phyloP scores from a whole-genome alignment of 192 early-diverging fungal species.

The Thamnidium elegans region DNA sequence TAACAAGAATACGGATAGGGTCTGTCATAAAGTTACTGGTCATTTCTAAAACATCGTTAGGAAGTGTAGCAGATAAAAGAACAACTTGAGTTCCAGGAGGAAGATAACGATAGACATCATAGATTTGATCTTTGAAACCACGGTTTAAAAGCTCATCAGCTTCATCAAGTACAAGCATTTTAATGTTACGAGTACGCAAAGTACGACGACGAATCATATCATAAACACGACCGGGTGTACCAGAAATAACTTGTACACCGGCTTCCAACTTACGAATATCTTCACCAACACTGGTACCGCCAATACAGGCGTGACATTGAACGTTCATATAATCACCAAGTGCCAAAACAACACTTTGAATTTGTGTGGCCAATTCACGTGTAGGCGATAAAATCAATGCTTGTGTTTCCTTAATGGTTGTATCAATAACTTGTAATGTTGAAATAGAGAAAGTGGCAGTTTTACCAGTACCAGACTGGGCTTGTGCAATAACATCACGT shows the following conservation, averaged over 20 bases:
- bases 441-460: slow-evolving; percentile 97
- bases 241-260: slow-evolving; percentile 91
- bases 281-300: slow-evolving; percentile 89
- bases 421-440: slow-evolving; percentile 88
- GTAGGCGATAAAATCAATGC: slow-evolving; percentile 93
- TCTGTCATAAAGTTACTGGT: slow-evolving; percentile 98
- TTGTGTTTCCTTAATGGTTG: slow-evolving; percentile 83
- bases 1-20: slow-evolving; percentile 91
- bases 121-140: slow-evolving; percentile 98
- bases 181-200: slow-evolving; percentile 79
- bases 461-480: slow-evolving; percentile 98
- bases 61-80: slow-evolving; percentile 87
- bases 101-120: slow-evolving; percentile 88
- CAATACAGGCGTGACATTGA: slow-evolving; percentile 93
- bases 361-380: slow-evolving; percentile 94
- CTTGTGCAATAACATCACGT: slow-evolving; percentile 95
- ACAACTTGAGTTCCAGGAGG: slow-evolving; percentile 93
- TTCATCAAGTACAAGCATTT: slow-evolving; percentile 96
- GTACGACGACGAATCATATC: slow-evolving; percentile 93
- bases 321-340: slow-evolving; percentile 98
- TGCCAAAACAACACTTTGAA: slow-evolving; percentile 87
- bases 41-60: slow-evolving; percentile 94
- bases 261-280: slow-evolving; percentile 91
- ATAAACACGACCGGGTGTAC: slow-evolving; percentile 94
- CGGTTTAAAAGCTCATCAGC: slow-evolving; percentile 93